A percentile compares a stretch with the other conserved stretches of the same genome.
Conservation (phyloP, 257 asterid species). For the Solanum chmielewskii region DNA sequence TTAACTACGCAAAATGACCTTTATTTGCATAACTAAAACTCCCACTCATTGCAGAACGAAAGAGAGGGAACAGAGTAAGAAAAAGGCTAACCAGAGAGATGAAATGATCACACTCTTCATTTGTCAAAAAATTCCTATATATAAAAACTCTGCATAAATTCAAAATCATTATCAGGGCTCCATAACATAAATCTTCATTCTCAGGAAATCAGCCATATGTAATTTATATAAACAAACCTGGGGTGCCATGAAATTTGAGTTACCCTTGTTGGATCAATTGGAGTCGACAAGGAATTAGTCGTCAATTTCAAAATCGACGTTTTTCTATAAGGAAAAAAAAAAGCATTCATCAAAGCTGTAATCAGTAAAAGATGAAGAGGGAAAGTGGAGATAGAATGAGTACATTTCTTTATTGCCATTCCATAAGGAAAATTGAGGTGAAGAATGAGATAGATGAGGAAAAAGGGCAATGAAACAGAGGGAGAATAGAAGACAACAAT, state of each 20-base stretch:
- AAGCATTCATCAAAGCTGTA: background rate
- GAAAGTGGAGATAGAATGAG: background rate
- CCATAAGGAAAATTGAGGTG: conserved; percentile 38
- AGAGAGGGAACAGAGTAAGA: background rate
- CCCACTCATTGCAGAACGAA: background rate
- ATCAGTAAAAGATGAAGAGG: background rate
- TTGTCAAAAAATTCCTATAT: conserved; percentile 57
- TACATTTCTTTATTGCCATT: conserved; percentile 5
- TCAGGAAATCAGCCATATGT: background rate
- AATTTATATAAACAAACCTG: conserved; percentile 23
- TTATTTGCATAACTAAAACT: background rate
- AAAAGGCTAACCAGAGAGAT: conserved; percentile 46
- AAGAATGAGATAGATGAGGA: conserved; percentile 8
- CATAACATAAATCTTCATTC: background rate
- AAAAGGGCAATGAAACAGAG: conserved; percentile 16
- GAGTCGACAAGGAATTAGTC: conserved; percentile 10
- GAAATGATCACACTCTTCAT: conserved; percentile 79
- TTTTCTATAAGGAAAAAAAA: conserved; percentile 13
- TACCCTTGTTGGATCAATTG: conserved; percentile 71
- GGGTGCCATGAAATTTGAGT: conserved; percentile 82
- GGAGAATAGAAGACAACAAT: conserved; percentile 22
- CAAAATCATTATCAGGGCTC: background rate
- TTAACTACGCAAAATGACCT: background rate
- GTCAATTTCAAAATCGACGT: conserved; percentile 32
- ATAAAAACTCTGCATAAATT: conserved; percentile 56